Conservation (phyloP, 768 basidiomycete genomes). For the Naganishia onofrii region DNA sequence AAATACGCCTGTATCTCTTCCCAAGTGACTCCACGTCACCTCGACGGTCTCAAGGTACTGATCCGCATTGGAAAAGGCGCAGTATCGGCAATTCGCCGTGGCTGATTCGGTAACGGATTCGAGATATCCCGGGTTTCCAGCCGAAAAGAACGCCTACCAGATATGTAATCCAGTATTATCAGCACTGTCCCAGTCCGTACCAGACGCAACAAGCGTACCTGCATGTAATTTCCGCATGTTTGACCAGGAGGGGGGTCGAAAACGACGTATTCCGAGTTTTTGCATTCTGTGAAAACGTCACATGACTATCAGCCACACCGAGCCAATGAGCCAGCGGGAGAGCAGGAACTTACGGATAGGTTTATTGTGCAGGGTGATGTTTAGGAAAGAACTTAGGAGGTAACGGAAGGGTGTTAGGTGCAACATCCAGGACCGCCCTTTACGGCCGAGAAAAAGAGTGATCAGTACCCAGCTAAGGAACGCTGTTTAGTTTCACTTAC, state of each 20-base stretch:
- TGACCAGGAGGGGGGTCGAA: conserved; percentile 73
- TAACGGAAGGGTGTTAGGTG: conserved; percentile 19
- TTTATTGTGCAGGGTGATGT: conserved; percentile 5
- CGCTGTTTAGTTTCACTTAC: not conserved
- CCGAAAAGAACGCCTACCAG: conserved; percentile 8
- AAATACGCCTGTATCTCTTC: conserved; percentile 55
- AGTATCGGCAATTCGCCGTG: conserved; percentile 68
- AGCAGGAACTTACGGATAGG: conserved; percentile 2
- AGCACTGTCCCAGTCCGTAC: conserved; percentile 27
- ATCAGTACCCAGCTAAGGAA: not conserved
- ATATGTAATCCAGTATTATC: not conserved
- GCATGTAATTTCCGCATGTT: conserved; percentile 69
- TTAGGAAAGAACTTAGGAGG: conserved; percentile 11
- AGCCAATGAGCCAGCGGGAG: no score
- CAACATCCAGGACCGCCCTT: conserved; percentile 21
- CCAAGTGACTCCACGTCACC: conserved; percentile 60
- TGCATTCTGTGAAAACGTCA: not conserved
- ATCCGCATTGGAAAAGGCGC: conserved; percentile 62
- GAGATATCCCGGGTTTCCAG: conserved; percentile 10
- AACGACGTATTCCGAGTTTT: conserved; percentile 63
- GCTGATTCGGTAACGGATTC: conserved; percentile 46
- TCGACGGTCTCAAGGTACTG: conserved; percentile 61
- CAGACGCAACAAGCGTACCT: conserved; percentile 63
- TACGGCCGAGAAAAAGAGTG: not conserved
- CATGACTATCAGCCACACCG: not conserved